phyloP scores from a whole-genome alignment of 306 rosid genomes.

The Trichosanthes cucumerina region DNA sequence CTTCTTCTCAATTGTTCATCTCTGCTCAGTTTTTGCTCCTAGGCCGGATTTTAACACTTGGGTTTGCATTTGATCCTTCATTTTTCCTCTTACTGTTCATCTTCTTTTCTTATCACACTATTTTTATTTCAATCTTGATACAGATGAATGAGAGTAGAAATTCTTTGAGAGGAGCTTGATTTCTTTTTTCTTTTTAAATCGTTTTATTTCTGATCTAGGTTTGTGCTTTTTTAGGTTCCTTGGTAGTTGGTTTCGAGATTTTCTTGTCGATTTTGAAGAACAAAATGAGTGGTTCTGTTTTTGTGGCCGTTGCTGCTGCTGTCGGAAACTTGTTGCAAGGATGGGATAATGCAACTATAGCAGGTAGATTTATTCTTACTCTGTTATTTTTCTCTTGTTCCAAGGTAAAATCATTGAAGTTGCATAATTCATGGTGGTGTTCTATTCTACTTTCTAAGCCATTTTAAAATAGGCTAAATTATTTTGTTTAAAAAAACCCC shows the following conservation, averaged over 20 bases:
- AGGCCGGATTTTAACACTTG: background rate
- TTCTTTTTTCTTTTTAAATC: background rate
- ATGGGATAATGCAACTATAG: constrained; percentile 96
- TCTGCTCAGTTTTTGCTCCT: background rate
- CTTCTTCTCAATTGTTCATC: background rate
- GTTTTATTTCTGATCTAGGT: constrained; percentile 23
- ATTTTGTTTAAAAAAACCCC: no score
- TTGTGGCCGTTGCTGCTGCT: constrained; percentile 85
- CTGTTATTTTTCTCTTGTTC: constrained; percentile 5
- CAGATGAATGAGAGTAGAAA: background rate
- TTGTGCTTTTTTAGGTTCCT: constrained; percentile 11
- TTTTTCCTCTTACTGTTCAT: background rate
- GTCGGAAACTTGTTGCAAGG: constrained; percentile 77
- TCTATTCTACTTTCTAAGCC: background rate
- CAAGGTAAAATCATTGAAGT: background rate
- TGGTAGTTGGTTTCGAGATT: background rate
- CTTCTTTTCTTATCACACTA: background rate
- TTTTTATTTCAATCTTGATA: background rate
- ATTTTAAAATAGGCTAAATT: no score
- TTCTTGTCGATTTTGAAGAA: constrained; percentile 9
- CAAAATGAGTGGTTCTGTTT: constrained; percentile 68
- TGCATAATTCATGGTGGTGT: background rate
- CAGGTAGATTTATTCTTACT: constrained; percentile 34
- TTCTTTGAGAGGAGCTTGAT: background rate
- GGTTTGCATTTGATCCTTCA: background rate